These are phyloP conservation scores for Annulohypoxylon moriforme DNA, from an alignment of 495 filamentous ascomycete species.

Conservation along the genomic window DNA sequence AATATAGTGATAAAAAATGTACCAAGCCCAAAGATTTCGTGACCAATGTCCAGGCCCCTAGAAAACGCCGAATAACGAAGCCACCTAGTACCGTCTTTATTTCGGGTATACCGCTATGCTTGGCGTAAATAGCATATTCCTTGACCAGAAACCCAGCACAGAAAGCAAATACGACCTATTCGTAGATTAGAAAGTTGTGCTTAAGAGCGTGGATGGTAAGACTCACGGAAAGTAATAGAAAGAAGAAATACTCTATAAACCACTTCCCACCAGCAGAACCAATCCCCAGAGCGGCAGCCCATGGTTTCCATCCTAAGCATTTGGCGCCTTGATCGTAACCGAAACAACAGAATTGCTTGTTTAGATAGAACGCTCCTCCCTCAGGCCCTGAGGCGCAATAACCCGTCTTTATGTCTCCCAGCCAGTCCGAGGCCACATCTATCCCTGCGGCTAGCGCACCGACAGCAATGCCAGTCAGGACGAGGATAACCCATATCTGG, in stretches of 20 bases:
- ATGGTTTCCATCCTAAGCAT: slow-evolving; percentile 86
- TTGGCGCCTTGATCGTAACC: slow-evolving; percentile 82
- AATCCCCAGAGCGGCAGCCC: slow-evolving; percentile 79
- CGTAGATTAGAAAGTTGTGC: slow-evolving; percentile 35
- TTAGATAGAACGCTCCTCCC: slow-evolving; percentile 89
- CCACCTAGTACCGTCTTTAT: slow-evolving; percentile 97
- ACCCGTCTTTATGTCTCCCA: slow-evolving; percentile 93
- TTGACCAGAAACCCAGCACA: slow-evolving; percentile 84
- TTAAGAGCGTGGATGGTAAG: background rate
- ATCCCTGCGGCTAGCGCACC: slow-evolving; percentile 88
- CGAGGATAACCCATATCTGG: slow-evolving; percentile 90
- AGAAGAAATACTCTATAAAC: slow-evolving; percentile 87
- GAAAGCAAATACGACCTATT: slow-evolving; percentile 80
- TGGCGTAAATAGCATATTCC: slow-evolving; percentile 86
- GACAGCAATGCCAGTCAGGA: slow-evolving; percentile 78
- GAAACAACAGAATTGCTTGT: slow-evolving; percentile 90
- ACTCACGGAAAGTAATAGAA: slow-evolving; percentile 80
- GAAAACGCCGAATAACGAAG: slow-evolving; percentile 90
- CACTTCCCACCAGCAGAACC: slow-evolving; percentile 74
- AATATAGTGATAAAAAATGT: slow-evolving; percentile 46
- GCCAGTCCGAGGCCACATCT: slow-evolving; percentile 93
- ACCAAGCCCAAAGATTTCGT: slow-evolving; percentile 94
- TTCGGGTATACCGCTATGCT: slow-evolving; percentile 96
- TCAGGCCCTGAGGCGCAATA: slow-evolving; percentile 79
- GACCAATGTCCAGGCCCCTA: slow-evolving; percentile 91